A percentile compares a stretch with the other conserved stretches of the same genome.
Evolutionary conservation across 768 basidiomycete species (phyloP).

Genomic region (Xerocomellus amylosporus): DNA sequence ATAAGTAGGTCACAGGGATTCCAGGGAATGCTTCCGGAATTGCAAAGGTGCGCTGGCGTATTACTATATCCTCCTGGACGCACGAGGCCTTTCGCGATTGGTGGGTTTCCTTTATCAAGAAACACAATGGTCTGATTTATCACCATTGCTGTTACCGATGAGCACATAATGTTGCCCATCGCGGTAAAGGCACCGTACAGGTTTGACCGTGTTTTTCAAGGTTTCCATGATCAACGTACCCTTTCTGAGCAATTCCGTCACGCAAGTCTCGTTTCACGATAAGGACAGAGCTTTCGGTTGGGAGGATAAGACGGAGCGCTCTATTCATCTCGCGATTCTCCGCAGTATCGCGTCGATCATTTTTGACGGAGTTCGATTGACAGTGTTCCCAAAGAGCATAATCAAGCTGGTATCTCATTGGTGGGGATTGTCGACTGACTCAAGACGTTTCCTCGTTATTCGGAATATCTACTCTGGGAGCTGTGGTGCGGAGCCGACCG

Average conservation of each 20-base stretch:
- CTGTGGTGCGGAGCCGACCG: slow-evolving; percentile 18
- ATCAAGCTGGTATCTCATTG: slow-evolving; percentile 8
- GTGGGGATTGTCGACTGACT: background rate
- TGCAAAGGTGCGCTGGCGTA: slow-evolving; percentile 10
- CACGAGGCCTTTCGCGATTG: slow-evolving; percentile 27
- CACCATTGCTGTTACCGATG: background rate
- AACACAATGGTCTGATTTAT: slow-evolving; percentile 6
- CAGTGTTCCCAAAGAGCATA: slow-evolving; percentile 9
- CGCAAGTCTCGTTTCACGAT: slow-evolving; percentile 16
- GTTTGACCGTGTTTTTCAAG: background rate
- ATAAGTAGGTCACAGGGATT: slow-evolving; percentile 12
- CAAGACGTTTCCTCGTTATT: background rate
- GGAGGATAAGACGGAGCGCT: slow-evolving; percentile 17
- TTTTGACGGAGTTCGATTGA: background rate
- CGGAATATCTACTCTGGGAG: slow-evolving; percentile 4
- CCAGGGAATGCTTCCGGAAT: slow-evolving; percentile 12
- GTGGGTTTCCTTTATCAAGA: slow-evolving; percentile 10
- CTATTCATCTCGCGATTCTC: slow-evolving; percentile 9
- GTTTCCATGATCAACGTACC: background rate
- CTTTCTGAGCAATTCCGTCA: background rate
- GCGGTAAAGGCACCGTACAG: background rate
- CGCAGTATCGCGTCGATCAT: slow-evolving; percentile 16
- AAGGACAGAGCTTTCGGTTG: slow-evolving; percentile 20
- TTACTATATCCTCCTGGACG: slow-evolving; percentile 1
- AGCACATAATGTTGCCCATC: background rate